Base-by-base conservation (phyloP, 257 asterid genomes). In the Lavandula angustifolia region DNA sequence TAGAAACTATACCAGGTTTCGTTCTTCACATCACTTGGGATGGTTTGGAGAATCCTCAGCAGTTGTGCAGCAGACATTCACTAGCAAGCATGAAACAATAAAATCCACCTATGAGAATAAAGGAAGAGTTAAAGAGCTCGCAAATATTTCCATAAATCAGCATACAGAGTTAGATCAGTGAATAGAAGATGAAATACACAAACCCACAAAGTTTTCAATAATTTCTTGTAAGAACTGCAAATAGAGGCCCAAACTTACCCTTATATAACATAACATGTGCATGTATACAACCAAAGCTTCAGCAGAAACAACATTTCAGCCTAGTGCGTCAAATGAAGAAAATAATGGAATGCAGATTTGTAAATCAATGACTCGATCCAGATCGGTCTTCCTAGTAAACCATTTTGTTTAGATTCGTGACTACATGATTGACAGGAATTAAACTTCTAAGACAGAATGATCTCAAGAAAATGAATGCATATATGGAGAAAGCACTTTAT, bases 41-140 rank as follows among this genome's bases (percentile, higher is more conserved):
- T 62, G 66, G 87, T 73, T 58, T 77, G 69, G 38, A 91, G 87
- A 82, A 84, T 73, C 64, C 84, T 74, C 79, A 86, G 65, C 44
- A 81, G 80, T 73, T 80, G 87, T 44, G 91, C 69, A 56, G 95
- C 89, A 68, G 84, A 82, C 95, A 86, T 88, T 81, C 83, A 88
- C 75, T 34, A 62, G 60, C 70, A 18, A 62, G 68, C 63, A 57
- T 43, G 60, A 6, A 46, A 68, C 43, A 51, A 59, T 49, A 17
- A 31, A 60, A 57, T 68, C 57, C 60, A 56, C 69, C 63, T n/a
- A 71, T 13, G 9, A 66, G 50, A 46, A 48, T 17, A 48, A 52
- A 50, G 53, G 7, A 52, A 31, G 37, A 43, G 63, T 48, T 35
- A 46, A 55, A 10, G n/a, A 43, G 9, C 32, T 13, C 16, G 53